phyloP scores from a whole-genome alignment of 257 asterid species.

The Petunia axillaris region DNA sequence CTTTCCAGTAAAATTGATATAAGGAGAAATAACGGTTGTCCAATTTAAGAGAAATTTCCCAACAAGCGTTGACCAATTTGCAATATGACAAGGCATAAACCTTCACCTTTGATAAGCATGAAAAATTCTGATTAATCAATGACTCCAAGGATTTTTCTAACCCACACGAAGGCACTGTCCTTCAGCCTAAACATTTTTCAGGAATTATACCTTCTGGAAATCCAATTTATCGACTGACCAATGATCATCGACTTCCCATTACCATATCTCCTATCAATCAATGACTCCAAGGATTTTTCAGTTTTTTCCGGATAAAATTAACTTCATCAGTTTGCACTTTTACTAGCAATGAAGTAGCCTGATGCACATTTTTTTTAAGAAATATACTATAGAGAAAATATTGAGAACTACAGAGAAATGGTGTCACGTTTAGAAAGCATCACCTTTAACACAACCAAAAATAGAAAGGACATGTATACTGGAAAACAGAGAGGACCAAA shows the following conservation, averaged over 20 bases:
- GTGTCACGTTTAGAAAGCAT: neutral
- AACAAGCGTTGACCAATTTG: neutral
- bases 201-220: neutral
- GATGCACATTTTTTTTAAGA: neutral
- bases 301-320: neutral
- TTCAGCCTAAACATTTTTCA: neutral
- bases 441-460: neutral
- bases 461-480: conserved; percentile 14
- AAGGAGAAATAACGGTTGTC: neutral
- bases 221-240: conserved; percentile 15
- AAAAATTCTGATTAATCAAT: neutral
- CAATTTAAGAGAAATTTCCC: neutral
- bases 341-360: neutral
- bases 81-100: conserved; percentile 16
- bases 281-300: neutral
- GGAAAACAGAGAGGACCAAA: neutral
- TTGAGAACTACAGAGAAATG: neutral
- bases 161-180: conserved; percentile 8
- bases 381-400: neutral
- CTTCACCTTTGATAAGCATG: conserved; percentile 17
- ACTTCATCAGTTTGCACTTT: neutral
- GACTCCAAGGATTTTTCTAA: neutral
- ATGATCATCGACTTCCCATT: neutral
- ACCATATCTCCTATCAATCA: conserved; percentile 8
- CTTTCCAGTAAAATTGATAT: neutral